Evolutionary conservation across 2,329 filamentous ascomycete genomes (phyloP).

Genomic region (Xylaria sp.): DNA sequence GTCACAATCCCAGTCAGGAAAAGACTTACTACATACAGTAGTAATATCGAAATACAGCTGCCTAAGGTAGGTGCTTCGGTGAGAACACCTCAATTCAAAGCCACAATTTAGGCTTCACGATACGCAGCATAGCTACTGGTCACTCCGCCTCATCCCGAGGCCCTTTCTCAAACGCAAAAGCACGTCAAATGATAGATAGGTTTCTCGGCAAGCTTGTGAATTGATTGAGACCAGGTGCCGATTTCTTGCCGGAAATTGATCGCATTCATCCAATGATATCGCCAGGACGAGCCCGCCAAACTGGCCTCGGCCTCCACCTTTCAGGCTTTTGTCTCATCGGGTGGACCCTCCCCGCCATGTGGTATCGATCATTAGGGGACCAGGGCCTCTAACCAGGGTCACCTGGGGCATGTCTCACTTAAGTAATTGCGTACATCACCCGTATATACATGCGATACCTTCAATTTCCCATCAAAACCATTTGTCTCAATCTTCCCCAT

Average conservation of each 20-base stretch:
- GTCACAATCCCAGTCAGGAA: no score
- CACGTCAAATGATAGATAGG: conserved; percentile 6
- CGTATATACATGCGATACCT: conserved; percentile 4
- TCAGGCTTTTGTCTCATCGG: conserved; percentile 22
- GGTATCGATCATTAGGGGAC: conserved; percentile 26
- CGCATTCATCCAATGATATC: conserved; percentile 18
- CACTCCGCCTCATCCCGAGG: background rate
- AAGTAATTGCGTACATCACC: background rate
- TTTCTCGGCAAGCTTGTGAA: background rate
- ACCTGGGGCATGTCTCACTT: conserved; percentile 25
- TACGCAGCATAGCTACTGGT: conserved; percentile 5
- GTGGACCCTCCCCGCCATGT: conserved; percentile 31
- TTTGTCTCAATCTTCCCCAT: conserved; percentile 9
- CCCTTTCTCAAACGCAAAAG: background rate
- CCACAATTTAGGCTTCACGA: background rate
- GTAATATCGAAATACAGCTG: background rate
- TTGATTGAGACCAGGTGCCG: conserved; percentile 11
- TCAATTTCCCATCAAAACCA: conserved; percentile 27
- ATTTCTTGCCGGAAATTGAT: conserved; percentile 18
- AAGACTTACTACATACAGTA: background rate
- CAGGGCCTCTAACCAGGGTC: conserved; percentile 11
- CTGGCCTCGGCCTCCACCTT: conserved; percentile 29
- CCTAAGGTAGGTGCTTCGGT: conserved; percentile 5
- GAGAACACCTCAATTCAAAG: background rate
- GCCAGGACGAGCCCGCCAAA: conserved; percentile 10